A percentile compares a stretch with the other conserved stretches of the same genome.
Evolutionary conservation across 129 eudicot genomes (phyloP).

Genomic region (Rutidosis leptorrhynchoides): DNA sequence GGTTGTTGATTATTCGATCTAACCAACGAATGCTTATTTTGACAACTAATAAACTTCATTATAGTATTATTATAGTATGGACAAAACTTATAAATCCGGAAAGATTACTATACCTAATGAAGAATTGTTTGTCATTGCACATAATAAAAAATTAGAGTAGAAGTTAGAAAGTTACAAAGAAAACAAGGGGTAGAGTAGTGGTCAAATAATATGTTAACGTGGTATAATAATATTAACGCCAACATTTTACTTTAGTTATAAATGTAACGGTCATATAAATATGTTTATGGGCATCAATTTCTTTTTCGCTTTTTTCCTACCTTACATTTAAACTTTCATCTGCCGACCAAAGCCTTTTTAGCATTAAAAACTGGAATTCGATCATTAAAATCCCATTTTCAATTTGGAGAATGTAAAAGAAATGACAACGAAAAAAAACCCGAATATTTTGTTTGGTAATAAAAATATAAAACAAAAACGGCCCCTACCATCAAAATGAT

Average conservation of each 20-base stretch:
- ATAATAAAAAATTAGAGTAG: too few species aligned
- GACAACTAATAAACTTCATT: neutral
- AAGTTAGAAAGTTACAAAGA: too few species aligned
- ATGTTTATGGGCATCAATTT: too few species aligned
- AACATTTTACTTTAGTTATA: too few species aligned
- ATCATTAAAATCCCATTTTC: neutral
- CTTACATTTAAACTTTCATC: neutral
- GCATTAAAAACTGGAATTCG: neutral
- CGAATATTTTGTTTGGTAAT: too few species aligned
- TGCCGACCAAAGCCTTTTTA: neutral
- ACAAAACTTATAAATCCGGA: neutral
- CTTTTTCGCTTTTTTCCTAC: too few species aligned
- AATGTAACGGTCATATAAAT: neutral
- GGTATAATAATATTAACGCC: too few species aligned
- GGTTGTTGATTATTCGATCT: conserved; percentile 12
- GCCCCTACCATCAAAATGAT: conserved; percentile 23
- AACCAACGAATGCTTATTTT: conserved; percentile 2
- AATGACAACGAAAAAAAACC: conserved; percentile 20
- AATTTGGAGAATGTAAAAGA: conserved; percentile 13
- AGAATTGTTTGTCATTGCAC: too few species aligned
- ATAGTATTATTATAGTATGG: neutral
- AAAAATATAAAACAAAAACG: conserved; percentile 20
- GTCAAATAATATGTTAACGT: too few species aligned
- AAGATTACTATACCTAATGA: too few species aligned
- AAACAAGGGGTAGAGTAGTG: too few species aligned